phyloP scores from a whole-genome alignment of 2,329 filamentous ascomycete species.

The Ceratocystis ficicola region DNA sequence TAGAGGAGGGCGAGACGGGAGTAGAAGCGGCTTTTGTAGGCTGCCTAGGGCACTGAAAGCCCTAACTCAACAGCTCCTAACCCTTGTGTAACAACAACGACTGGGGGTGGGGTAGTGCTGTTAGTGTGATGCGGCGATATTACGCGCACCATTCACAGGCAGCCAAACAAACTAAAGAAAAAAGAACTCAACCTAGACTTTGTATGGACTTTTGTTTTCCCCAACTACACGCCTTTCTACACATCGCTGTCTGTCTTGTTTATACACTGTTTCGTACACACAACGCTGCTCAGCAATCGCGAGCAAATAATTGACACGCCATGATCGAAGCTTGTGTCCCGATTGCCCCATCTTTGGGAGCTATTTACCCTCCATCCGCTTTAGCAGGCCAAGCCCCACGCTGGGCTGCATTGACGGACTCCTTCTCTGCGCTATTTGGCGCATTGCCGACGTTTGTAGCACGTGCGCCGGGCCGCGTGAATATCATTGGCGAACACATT shows the following conservation, averaged over 20 bases:
- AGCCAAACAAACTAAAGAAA: not conserved
- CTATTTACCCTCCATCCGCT: constrained; percentile 72
- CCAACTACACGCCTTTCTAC: not conserved
- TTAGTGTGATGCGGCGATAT: not conserved
- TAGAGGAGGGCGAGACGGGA: too few species aligned
- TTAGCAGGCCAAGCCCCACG: constrained; percentile 54
- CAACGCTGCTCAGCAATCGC: not conserved
- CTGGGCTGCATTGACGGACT: constrained; percentile 61
- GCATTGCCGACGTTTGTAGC: constrained; percentile 66
- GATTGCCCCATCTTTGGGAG: constrained; percentile 57
- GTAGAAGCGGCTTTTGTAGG: too few species aligned
- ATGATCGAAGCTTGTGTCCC: constrained; percentile 42
- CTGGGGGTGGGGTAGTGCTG: not conserved
- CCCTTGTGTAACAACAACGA: not conserved
- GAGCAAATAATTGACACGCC: not conserved
- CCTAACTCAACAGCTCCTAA: not conserved
- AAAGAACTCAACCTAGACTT: not conserved
- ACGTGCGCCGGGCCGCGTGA: constrained; percentile 85
- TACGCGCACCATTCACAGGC: constrained; percentile 10
- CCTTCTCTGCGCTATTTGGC: constrained; percentile 60
- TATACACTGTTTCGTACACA: not conserved
- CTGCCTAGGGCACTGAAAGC: too few species aligned
- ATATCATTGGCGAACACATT: constrained; percentile 98
- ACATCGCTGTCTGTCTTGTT: not conserved
- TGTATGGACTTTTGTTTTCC: too few species aligned